Evolutionary conservation across 176 grass and related monocot genomes (phyloP).

Genomic region (Oryza meridionalis): DNA sequence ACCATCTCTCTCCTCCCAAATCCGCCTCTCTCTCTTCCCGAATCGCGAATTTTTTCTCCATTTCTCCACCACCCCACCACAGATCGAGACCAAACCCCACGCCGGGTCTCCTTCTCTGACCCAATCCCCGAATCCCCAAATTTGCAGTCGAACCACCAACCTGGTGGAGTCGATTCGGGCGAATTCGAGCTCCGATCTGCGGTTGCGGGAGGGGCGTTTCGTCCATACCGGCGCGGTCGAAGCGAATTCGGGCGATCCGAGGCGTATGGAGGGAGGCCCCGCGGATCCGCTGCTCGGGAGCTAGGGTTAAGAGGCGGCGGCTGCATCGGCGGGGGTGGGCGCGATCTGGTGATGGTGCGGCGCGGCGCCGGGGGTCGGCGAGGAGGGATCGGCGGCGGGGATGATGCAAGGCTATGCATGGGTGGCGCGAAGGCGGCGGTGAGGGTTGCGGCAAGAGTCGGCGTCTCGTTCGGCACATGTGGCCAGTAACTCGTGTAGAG

Average conservation of each 20-base stretch:
- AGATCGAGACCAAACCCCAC: constrained; percentile 2
- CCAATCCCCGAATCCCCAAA: constrained; percentile 22
- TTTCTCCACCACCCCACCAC: neutral
- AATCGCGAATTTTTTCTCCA: constrained; percentile 34
- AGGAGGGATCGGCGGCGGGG: constrained; percentile 70
- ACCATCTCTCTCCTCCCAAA: constrained; percentile 42
- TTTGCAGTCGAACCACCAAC: constrained; percentile 26
- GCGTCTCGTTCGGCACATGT: constrained; percentile 80
- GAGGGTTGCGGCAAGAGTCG: constrained; percentile 54
- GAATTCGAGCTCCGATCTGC: constrained; percentile 52
- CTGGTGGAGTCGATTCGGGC: constrained; percentile 34
- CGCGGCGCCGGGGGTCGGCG: constrained; percentile 45
- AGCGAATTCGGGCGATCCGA: constrained; percentile 51
- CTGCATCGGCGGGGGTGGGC: constrained; percentile 1
- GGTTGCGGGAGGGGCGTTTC: neutral
- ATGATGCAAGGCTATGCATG: constrained; percentile 94
- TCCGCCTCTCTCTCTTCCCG: constrained; percentile 19
- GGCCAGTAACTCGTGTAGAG: constrained; percentile 72
- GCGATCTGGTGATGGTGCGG: constrained; percentile 64
- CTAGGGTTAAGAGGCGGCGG: constrained; percentile 36
- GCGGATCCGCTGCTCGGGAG: constrained; percentile 62
- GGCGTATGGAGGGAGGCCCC: constrained; percentile 25
- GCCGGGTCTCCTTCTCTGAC: neutral
- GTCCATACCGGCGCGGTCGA: neutral
- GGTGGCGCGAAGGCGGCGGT: constrained; percentile 66